Percentiles rank a stretch among this genome's conserved stretches.
phyloP scores from a whole-genome alignment of 2,329 filamentous ascomycete genomes.

The Alternaria sp. region DNA sequence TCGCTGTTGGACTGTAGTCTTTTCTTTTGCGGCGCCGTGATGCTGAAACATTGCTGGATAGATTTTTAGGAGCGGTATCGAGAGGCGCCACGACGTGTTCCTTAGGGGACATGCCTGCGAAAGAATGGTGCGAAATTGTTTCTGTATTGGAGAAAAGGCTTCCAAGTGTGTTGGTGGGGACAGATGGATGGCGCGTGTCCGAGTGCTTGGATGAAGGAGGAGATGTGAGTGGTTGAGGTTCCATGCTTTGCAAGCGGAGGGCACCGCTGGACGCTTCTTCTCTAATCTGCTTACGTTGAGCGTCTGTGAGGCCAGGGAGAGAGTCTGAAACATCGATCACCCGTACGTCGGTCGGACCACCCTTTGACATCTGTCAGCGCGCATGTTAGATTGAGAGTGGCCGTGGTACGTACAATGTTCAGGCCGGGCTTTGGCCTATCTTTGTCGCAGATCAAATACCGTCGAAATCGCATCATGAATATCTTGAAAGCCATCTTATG shows the following conservation, averaged over 20 bases:
- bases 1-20: slow-evolving; percentile 26
- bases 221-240: slow-evolving; percentile 25
- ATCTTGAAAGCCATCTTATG: background rate
- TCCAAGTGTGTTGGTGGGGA: background rate
- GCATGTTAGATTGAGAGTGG: background rate
- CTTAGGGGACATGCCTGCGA: slow-evolving; percentile 21
- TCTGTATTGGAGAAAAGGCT: background rate
- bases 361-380: slow-evolving; percentile 21
- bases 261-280: slow-evolving; percentile 43
- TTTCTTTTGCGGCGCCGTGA: slow-evolving; percentile 28
- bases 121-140: background rate
- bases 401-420: background rate
- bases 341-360: slow-evolving; percentile 42
- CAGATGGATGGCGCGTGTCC: slow-evolving; percentile 12
- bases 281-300: slow-evolving; percentile 39
- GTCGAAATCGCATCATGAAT: background rate
- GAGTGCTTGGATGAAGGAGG: slow-evolving; percentile 23
- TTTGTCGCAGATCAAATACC: background rate
- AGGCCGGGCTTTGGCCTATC: background rate
- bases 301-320: slow-evolving; percentile 41
- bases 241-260: slow-evolving; percentile 33
- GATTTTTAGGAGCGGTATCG: slow-evolving; percentile 33
- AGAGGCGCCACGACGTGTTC: slow-evolving; percentile 30
- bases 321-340: slow-evolving; percentile 37
- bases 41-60: slow-evolving; percentile 34